phyloP scores from a whole-genome alignment of 2,329 filamentous ascomycete species.

The Pezicula rhizophila region DNA sequence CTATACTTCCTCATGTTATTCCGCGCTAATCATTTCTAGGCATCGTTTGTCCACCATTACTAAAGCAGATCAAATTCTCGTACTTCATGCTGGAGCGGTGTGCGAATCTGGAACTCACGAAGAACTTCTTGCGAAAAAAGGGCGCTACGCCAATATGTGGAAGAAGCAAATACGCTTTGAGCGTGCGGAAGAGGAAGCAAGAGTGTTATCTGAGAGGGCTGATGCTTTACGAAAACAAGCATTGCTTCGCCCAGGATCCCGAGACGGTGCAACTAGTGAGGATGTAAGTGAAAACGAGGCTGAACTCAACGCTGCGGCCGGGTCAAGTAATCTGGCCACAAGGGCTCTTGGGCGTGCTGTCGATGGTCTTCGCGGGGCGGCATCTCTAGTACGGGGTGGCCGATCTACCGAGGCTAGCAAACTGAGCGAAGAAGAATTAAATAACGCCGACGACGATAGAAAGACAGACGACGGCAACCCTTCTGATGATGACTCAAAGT shows the following conservation, averaged over 20 bases:
- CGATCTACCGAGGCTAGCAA: slow-evolving; percentile 1
- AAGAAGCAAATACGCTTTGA: slow-evolving; percentile 79
- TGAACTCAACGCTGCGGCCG: slow-evolving; percentile 13
- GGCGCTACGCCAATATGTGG: slow-evolving; percentile 80
- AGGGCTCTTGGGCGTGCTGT: slow-evolving; percentile 10
- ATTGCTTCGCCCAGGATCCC: slow-evolving; percentile 17
- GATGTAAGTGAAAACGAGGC: slow-evolving; percentile 24
- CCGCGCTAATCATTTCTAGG: slow-evolving; percentile 73
- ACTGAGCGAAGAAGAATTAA: slow-evolving; percentile 9
- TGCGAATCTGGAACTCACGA: slow-evolving; percentile 74
- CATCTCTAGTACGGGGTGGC: slow-evolving; percentile 7
- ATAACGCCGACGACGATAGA: background rate
- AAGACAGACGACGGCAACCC: background rate
- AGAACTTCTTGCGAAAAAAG: slow-evolving; percentile 63
- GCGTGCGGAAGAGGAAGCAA: slow-evolving; percentile 56
- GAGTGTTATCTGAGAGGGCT: slow-evolving; percentile 22
- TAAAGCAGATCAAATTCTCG: slow-evolving; percentile 83
- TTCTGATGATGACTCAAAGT: background rate
- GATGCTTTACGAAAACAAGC: slow-evolving; percentile 23
- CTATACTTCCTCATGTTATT: slow-evolving; percentile 60
- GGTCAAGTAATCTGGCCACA: slow-evolving; percentile 10
- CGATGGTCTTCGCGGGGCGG: slow-evolving; percentile 8
- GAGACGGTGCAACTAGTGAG: slow-evolving; percentile 9
- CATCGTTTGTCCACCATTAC: slow-evolving; percentile 76
- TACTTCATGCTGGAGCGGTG: slow-evolving; percentile 72